Conservation (phyloP, 331 rosid genomes). For the Malus hybrid region DNA sequence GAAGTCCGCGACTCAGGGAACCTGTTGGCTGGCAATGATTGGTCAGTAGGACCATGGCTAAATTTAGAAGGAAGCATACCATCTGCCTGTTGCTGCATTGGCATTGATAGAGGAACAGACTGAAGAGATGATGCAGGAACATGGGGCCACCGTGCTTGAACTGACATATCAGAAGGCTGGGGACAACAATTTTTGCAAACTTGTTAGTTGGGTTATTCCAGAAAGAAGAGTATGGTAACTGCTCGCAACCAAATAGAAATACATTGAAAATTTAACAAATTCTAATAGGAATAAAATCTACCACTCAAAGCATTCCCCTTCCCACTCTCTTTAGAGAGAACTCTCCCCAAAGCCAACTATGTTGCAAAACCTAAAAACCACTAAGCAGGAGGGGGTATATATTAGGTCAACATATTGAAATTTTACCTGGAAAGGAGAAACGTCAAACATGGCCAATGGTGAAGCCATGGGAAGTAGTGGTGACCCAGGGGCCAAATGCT, state of each 20-base stretch:
- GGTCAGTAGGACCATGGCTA: conserved; percentile 55
- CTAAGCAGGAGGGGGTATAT: not conserved
- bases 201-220: conserved; percentile 11
- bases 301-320: not conserved
- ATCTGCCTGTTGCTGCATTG: conserved; percentile 56
- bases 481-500: conserved; percentile 96
- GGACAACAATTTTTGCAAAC: conserved; percentile 13
- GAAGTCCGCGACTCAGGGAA: conserved; percentile 47
- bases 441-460: conserved; percentile 88
- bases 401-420: not conserved
- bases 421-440: conserved; percentile 91
- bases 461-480: conserved; percentile 89
- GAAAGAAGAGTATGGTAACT: not conserved
- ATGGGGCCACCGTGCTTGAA: conserved; percentile 80
- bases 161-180: conserved; percentile 88
- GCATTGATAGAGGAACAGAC: conserved; percentile 61
- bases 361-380: not conserved
- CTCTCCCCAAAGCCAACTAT: not conserved
- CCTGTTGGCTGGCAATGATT: conserved; percentile 41
- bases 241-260: not conserved
- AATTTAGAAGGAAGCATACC: conserved; percentile 49
- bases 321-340: not conserved
- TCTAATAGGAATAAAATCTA: not conserved
- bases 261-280: not conserved
- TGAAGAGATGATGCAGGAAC: conserved; percentile 53